Evolutionary conservation across 2,329 filamentous ascomycete genomes (phyloP).

Genomic region (Colletotrichum truncatum): DNA sequence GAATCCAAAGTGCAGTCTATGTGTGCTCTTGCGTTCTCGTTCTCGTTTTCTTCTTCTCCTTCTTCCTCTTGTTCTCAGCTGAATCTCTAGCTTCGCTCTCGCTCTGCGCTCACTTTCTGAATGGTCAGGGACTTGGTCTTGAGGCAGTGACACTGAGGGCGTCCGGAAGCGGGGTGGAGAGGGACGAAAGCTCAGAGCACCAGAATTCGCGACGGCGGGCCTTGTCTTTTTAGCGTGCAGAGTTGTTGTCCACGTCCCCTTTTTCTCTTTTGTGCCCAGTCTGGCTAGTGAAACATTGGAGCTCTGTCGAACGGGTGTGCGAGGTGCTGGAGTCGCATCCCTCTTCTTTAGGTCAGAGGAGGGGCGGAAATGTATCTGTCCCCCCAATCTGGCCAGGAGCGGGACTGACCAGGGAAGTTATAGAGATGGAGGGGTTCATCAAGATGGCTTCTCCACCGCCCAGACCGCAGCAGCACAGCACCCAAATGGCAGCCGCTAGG

Average conservation of each 20-base stretch:
- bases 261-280: conserved; percentile 21
- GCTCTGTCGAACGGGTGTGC: background rate
- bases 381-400: background rate
- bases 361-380: conserved; percentile 1
- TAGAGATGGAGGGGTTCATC: conserved; percentile 16
- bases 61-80: background rate
- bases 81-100: background rate
- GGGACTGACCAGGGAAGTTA: conserved; percentile 23
- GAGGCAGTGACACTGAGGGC: conserved; percentile 2
- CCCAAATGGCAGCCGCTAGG: conserved; percentile 4
- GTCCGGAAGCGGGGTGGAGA: conserved; percentile 29
- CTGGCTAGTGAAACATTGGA: conserved; percentile 29
- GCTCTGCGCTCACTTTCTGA: conserved; percentile 6
- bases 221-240: conserved; percentile 31
- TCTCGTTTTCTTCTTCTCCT: background rate
- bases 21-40: background rate
- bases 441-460: conserved; percentile 9
- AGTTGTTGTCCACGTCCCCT: conserved; percentile 17
- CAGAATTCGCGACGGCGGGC: conserved; percentile 24
- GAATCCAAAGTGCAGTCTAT: background rate
- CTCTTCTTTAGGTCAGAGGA: conserved; percentile 15
- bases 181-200: conserved; percentile 28
- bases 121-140: background rate
- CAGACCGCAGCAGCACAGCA: conserved; percentile 18
- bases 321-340: conserved; percentile 25